Evolutionary conservation across 176 grass and related monocot species (phyloP).

Genomic region (Zoysia japonica): DNA sequence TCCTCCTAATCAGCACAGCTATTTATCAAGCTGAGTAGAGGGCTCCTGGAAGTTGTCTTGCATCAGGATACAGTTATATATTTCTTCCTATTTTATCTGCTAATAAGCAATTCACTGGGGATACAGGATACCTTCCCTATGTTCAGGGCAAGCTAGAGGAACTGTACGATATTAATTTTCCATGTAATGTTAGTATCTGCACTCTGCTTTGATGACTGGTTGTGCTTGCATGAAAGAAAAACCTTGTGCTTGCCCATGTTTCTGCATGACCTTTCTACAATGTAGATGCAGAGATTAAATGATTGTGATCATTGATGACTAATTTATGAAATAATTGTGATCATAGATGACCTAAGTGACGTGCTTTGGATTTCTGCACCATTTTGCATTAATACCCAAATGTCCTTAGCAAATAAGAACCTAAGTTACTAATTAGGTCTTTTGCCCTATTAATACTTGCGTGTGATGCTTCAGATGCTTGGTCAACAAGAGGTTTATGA

Average conservation of each 20-base stretch:
- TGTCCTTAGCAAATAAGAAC: neutral
- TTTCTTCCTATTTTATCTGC: neutral
- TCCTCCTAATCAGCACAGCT: no score
- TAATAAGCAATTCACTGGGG: neutral
- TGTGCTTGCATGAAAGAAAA: neutral
- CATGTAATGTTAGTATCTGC: neutral
- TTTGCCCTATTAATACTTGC: neutral
- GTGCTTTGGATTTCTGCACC: neutral
- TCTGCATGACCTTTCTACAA: neutral
- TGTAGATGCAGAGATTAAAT: neutral
- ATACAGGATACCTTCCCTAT: neutral
- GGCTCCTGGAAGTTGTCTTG: neutral
- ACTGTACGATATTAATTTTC: neutral
- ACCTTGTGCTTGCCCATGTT: neutral
- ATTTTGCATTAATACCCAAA: neutral
- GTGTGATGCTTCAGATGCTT: slow-evolving; percentile 55
- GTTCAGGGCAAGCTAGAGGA: neutral
- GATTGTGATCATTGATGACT: neutral
- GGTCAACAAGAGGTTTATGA: slow-evolving; percentile 84
- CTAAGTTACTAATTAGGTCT: neutral
- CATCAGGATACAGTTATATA: no score
- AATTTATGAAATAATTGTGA: neutral
- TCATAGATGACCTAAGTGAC: no score
- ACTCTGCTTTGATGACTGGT: neutral
- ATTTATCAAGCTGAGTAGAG: no score